phyloP scores from a whole-genome alignment of 2,329 filamentous ascomycete species.

The Aureobasidium namibiae region DNA sequence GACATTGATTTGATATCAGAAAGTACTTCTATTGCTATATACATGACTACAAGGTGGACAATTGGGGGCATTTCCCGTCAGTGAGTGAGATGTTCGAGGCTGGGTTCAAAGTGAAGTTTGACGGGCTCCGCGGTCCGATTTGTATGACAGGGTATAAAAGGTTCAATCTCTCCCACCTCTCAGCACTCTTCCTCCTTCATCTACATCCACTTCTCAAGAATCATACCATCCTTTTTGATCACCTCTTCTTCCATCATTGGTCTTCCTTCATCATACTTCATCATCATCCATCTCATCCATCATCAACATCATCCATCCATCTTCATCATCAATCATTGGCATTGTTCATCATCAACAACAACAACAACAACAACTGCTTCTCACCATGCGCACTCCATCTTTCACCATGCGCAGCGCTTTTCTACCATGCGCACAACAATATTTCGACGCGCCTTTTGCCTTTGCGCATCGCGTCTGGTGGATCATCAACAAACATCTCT shows the following conservation, averaged over 20 bases:
- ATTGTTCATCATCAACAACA: conserved; percentile 7
- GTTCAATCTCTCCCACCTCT: not conserved
- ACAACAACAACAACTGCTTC: conserved; percentile 1
- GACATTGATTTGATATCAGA: not conserved
- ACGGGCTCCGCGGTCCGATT: not conserved
- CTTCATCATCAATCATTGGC: not conserved
- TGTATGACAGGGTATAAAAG: not conserved
- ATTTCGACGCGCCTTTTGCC: not conserved
- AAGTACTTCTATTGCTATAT: not conserved
- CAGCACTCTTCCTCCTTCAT: not conserved
- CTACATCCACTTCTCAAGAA: not conserved
- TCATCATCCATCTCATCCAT: not conserved
- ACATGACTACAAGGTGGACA: not conserved
- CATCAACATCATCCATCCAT: not conserved
- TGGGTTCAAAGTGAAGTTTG: no score
- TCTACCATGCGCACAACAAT: not conserved
- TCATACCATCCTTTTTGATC: not conserved
- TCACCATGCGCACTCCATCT: not conserved
- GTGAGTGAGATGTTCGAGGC: not conserved
- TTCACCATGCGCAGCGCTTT: not conserved
- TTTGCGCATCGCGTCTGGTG: not conserved
- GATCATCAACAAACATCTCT: not conserved
- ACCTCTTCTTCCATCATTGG: not conserved
- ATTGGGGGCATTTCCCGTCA: no score
- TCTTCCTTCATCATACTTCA: not conserved